Conservation (phyloP, 2,329 filamentous ascomycete species). For the Beauveria bassiana region DNA sequence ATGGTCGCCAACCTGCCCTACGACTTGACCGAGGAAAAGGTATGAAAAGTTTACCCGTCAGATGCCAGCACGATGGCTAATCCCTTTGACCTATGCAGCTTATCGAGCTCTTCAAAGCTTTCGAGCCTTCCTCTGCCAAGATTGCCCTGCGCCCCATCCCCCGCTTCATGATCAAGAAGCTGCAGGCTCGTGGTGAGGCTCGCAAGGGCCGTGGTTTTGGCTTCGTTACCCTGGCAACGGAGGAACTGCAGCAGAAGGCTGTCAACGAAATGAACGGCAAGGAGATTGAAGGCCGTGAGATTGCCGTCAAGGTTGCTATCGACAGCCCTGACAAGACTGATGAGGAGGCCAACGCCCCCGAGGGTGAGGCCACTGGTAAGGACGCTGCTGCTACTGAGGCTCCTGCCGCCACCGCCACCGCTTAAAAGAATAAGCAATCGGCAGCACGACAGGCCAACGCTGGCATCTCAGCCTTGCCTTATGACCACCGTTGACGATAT, state of each 20-base stretch:
- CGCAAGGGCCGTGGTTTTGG: conserved; percentile 99
- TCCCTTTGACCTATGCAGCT: conserved; percentile 49
- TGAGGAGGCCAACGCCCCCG: conserved; percentile 65
- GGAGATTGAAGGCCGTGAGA: conserved; percentile 97
- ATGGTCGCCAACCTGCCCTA: conserved; percentile 99
- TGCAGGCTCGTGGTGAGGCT: conserved; percentile 93
- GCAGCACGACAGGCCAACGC: conserved; percentile 1
- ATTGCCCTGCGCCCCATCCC: conserved; percentile 97
- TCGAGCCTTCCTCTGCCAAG: conserved; percentile 91
- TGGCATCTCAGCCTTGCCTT: conserved; percentile 5
- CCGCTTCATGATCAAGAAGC: conserved; percentile 99
- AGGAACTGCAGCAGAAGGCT: conserved; percentile 96
- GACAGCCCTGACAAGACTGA: conserved; percentile 95
- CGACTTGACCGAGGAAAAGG: conserved; percentile 95
- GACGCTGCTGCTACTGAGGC: conserved; percentile 26
- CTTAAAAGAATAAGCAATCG: conserved; percentile 21
- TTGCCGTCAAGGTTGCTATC: conserved; percentile 99
- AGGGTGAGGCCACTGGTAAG: conserved; percentile 36
- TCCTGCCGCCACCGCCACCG: conserved; percentile 19
- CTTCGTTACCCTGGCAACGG: conserved; percentile 90
- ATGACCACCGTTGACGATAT: conserved; percentile 30
- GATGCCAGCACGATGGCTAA: conserved; percentile 11
- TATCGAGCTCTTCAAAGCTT: conserved; percentile 91
- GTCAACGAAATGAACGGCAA: conserved; percentile 98
- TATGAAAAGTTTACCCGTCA: conserved; percentile 28